These are phyloP conservation scores for Ogataea ramenticola DNA, from an alignment of 805 yeast species.

Conservation along the genomic window DNA sequence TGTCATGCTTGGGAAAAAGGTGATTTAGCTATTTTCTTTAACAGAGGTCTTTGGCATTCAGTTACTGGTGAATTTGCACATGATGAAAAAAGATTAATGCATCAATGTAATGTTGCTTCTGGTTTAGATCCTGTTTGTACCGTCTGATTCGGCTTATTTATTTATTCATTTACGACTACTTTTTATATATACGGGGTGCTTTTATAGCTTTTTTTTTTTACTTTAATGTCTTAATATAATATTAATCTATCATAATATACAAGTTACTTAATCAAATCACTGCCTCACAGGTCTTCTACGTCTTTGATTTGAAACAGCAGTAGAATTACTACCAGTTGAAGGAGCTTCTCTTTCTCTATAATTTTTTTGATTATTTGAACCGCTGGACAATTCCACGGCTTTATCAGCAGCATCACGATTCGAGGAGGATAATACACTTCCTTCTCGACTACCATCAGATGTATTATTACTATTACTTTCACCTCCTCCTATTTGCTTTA, in stretches of 20 bases:
- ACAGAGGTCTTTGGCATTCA: slow-evolving; percentile 87
- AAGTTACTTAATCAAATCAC: neutral
- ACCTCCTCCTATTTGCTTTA: slow-evolving; percentile 10
- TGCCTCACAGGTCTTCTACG: slow-evolving; percentile 9
- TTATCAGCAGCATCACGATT: slow-evolving; percentile 8
- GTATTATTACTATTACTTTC: slow-evolving; percentile 4
- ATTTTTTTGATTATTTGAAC: slow-evolving; percentile 11
- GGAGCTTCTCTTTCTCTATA: slow-evolving; percentile 15
- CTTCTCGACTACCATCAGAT: slow-evolving; percentile 8
- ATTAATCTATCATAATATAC: too few relatives aligned
- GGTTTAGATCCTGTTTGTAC: slow-evolving; percentile 54
- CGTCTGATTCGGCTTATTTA: slow-evolving; percentile 1
- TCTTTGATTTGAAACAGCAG: neutral
- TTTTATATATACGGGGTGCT: neutral
- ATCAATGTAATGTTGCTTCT: slow-evolving; percentile 88
- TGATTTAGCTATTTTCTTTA: slow-evolving; percentile 79
- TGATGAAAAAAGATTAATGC: slow-evolving; percentile 81
- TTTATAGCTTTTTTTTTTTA: neutral
- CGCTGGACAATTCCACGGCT: neutral
- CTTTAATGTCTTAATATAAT: too few relatives aligned
- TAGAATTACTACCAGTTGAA: neutral
- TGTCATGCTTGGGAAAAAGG: slow-evolving; percentile 82
- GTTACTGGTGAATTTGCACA: slow-evolving; percentile 83
- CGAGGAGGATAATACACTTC: slow-evolving; percentile 5
- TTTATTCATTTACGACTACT: neutral